Base-by-base conservation (phyloP, 2,329 filamentous ascomycete species). In the Diplodia sapinea region DNA sequence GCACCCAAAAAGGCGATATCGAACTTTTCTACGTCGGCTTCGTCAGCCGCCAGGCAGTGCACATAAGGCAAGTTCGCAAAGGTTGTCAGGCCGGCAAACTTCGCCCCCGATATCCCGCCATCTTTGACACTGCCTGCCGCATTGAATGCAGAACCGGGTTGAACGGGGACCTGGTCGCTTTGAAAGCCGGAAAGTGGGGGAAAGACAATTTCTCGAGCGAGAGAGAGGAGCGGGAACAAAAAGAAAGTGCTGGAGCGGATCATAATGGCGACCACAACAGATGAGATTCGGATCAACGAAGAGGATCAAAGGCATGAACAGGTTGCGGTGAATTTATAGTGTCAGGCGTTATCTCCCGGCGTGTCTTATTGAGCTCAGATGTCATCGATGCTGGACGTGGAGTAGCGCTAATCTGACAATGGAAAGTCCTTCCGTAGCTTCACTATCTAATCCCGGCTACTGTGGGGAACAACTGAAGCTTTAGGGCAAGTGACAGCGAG, bases 1-100 rank as follows among this genome's bases (percentile, higher is more conserved):
- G 82, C 82, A 8, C 82, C 82, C 1, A 84, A 57, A 47, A 84
- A 78, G 3, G 81, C 82, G 70, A 85, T 83, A 70, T 84, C 82
- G 70, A 81, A 84, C 29, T 73, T 74, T 50, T 81, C 80, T 5
- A 81, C 73, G 7, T 79, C 73, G 31, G 73, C 69, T 4, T 65
- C 72, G 20, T 80, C 74, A 15, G 70, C 55, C 47, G 75, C 74
- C 15, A 84, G 71, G 71, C 82, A 84, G 70, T 83, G 80, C 15
- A 83, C 81, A 69, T 83, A 83, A 0, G 81, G 82, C 17, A 84
- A 61, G 71, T 83, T 83, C 1, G 81, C 82, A 72, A 80, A 84
- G 9, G 82, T 84, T 3, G 74, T 80, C 63, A 84, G 68, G 2
- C 82, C 82, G 29, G 74, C 75, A 69, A 80, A 83, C 29, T 73